Conservation (phyloP, 148 eudicot species). For the Cornus florida region DNA sequence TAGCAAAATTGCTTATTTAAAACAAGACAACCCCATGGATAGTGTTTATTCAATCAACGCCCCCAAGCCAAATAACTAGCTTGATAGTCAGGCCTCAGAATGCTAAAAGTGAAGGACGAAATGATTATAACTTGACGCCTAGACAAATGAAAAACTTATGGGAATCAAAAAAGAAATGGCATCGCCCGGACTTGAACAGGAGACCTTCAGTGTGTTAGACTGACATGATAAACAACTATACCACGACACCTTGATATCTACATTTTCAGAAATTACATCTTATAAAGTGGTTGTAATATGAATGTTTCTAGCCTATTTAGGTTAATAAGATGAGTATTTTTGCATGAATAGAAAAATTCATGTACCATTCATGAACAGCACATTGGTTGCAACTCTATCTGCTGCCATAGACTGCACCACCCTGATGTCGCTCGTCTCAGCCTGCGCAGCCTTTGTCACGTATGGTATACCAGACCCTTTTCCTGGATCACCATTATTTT, state of each 20-base stretch:
- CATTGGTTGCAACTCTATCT: slow-evolving; percentile 11
- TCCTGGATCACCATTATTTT: slow-evolving; percentile 58
- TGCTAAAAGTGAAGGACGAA: no score
- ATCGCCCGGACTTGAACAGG: slow-evolving; percentile 94
- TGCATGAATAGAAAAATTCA: slow-evolving; percentile 13
- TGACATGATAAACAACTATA: slow-evolving; percentile 83
- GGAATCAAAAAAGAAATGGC: slow-evolving; percentile 28
- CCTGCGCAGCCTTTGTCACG: slow-evolving; percentile 69
- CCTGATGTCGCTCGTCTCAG: slow-evolving; percentile 56
- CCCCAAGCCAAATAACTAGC: no score
- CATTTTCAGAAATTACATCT: no score
- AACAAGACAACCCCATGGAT: no score
- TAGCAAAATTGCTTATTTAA: no score
- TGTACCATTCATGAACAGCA: slow-evolving; percentile 31
- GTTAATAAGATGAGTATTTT: no score
- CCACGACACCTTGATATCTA: slow-evolving; percentile 65
- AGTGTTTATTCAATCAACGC: no score
- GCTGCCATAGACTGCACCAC: slow-evolving; percentile 52
- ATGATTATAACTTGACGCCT: no score
- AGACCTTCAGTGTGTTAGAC: slow-evolving; percentile 61
- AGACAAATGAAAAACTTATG: no score
- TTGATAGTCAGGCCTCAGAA: no score
- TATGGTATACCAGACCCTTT: slow-evolving; percentile 77
- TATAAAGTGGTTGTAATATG: no score
- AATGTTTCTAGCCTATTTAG: no score